These are phyloP conservation scores for Parascedosporium putredinis DNA, from an alignment of 2,329 filamentous ascomycete genomes.

Conservation along the genomic window DNA sequence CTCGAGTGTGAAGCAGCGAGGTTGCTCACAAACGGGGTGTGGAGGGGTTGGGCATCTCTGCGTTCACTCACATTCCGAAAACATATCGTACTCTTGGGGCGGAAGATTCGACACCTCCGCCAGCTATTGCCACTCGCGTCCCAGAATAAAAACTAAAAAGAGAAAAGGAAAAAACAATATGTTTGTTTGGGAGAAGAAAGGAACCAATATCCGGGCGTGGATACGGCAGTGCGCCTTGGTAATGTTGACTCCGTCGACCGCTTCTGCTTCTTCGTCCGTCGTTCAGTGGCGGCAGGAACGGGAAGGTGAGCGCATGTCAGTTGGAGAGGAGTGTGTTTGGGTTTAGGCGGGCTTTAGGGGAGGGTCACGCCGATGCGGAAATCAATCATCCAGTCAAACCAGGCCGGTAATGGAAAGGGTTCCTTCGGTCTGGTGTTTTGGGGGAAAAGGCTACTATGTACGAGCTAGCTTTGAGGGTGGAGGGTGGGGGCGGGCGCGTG, in stretches of 20 bases:
- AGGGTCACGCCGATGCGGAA: background rate
- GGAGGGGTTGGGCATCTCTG: conserved; percentile 1
- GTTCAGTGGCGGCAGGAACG: background rate
- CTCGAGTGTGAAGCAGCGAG: too few relatives aligned
- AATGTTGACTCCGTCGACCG: background rate
- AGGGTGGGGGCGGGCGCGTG: background rate
- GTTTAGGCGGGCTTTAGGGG: too few relatives aligned
- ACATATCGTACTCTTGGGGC: conserved; percentile 22
- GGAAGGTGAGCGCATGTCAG: conserved; percentile 1
- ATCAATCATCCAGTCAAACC: conserved; percentile 4
- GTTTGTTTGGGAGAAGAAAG: background rate
- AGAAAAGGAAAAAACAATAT: too few relatives aligned
- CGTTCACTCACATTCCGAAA: conserved; percentile 69
- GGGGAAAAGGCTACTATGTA: too few relatives aligned
- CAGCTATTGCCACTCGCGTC: background rate
- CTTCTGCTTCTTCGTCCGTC: background rate
- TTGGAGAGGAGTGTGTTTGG: background rate
- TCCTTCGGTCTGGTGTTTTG: too few relatives aligned
- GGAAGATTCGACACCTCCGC: background rate
- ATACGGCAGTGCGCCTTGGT: background rate
- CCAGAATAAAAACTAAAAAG: too few relatives aligned
- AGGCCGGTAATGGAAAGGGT: too few relatives aligned
- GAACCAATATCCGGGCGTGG: background rate
- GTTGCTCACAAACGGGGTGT: background rate
- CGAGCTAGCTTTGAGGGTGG: background rate